Base-by-base conservation (phyloP, 768 basidiomycete species). In the Epithele typhae region DNA sequence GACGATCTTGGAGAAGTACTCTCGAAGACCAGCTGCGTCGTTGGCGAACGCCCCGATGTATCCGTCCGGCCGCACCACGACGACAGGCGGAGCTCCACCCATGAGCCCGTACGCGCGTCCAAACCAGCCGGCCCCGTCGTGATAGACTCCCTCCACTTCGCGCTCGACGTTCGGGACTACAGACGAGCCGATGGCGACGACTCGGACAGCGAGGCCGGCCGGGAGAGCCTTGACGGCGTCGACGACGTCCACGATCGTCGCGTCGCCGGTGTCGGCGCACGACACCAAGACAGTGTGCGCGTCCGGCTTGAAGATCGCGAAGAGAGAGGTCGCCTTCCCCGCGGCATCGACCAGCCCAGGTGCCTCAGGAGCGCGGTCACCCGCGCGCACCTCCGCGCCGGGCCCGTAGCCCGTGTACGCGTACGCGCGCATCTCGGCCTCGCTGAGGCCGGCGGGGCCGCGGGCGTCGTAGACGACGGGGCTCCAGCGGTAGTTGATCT, bases 401-500 rank as follows among this genome's bases (percentile, higher is more conserved):
- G 50, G 45, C 27, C 27, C 27, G n/a, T 41, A 43, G 10, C 56
- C 46, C 1, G 14, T 41, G 41, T 63, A 62, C 15, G 49, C 51
- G 19, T 43, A 39, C 23, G 25, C 57, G 49, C 48, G 54, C 40
- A 44, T 48, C 38, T 34, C 55, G 22, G 25, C 47, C 25, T 69
- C 45, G 24, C 32, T 41, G 38, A 37, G 14, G 15, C 34, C 45
- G 30, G 50, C 34, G 25, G 51, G 33, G 65, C 48, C 25, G 25
- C 54, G 30, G 10, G 56, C 70, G 42, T 79, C 78, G 12, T 74
- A 19, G 2, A 79, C 64, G 17, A 78, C 66, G 0, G 71, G 52
- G 55, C 78, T 79, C 60, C 71, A 69, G 7, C 79, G 68, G 53
- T 74, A 80, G 59, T 80, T 80, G 37, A 79, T 65, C 8, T 75